Percentiles rank a stretch among this genome's conserved stretches.
phyloP scores from a whole-genome alignment of 139 green algal genomes.

The Prasinococcaceae sp. region DNA sequence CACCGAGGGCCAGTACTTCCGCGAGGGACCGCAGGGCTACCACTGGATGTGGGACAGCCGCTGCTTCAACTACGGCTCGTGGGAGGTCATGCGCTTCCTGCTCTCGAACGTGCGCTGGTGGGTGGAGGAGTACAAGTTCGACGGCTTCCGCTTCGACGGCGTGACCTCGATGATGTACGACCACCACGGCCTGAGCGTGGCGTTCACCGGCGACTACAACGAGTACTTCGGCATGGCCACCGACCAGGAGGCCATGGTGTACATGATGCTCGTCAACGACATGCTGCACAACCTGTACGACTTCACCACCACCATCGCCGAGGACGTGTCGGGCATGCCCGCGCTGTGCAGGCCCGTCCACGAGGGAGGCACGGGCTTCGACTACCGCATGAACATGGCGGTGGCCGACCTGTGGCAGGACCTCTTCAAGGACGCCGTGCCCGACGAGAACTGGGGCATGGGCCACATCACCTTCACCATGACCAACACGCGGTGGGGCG shows the following conservation, averaged over 20 bases:
- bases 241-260: conserved; percentile 77
- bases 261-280: conserved; percentile 87
- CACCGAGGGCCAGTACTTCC: conserved; percentile 42
- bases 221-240: conserved; percentile 95
- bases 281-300: conserved; percentile 87
- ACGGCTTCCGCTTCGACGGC: conserved; percentile 93
- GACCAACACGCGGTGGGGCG: conserved; percentile 80
- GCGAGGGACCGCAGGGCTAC: conserved; percentile 26
- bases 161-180: conserved; percentile 98
- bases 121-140: conserved; percentile 96
- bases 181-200: conserved; percentile 85
- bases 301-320: conserved; percentile 66
- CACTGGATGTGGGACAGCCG: conserved; percentile 93
- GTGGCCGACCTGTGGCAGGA: conserved; percentile 99
- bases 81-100: conserved; percentile 69
- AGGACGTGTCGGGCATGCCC: conserved; percentile 92
- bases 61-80: conserved; percentile 93
- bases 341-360: conserved; percentile 60
- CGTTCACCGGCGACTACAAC: conserved; percentile 91
- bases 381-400: conserved; percentile 98
- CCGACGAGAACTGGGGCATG: conserved; percentile 83
- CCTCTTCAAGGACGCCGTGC: conserved; percentile 27
- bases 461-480: conserved; percentile 84
- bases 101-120: conserved; percentile 90
- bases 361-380: conserved; percentile 92